phyloP scores from a whole-genome alignment of 2,329 filamentous ascomycete genomes.

The Ceratocystis variospora region DNA sequence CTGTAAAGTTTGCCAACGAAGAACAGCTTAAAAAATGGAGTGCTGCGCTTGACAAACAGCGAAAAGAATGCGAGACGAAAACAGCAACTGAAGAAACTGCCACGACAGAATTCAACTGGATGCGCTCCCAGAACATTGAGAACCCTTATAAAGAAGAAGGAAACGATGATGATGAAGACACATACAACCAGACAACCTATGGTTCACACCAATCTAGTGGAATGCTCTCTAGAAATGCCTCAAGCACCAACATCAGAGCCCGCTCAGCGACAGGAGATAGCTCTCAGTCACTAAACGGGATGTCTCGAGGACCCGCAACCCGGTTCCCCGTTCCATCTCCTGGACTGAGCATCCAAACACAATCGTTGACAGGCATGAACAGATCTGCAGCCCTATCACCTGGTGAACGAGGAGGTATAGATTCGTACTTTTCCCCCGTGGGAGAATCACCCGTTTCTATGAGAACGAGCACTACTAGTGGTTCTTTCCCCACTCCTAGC shows the following conservation, averaged over 20 bases:
- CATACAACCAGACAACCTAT: slow-evolving; percentile 20
- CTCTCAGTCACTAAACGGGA: slow-evolving; percentile 41
- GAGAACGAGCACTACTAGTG: slow-evolving; percentile 59
- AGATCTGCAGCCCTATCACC: slow-evolving; percentile 28
- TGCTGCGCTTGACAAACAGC: slow-evolving; percentile 60
- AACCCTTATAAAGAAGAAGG: slow-evolving; percentile 68
- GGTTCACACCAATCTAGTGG: slow-evolving; percentile 17
- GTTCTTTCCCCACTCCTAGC: slow-evolving; percentile 45
- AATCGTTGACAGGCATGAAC: slow-evolving; percentile 22
- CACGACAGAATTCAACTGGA: slow-evolving; percentile 68
- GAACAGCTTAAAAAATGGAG: slow-evolving; percentile 91
- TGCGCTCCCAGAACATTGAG: slow-evolving; percentile 55
- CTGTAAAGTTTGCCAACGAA: slow-evolving; percentile 85
- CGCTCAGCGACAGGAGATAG: slow-evolving; percentile 65
- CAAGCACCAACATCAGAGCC: slow-evolving; percentile 59
- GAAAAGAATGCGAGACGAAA: slow-evolving; percentile 45
- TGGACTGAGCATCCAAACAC: slow-evolving; percentile 56
- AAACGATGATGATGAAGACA: slow-evolving; percentile 47
- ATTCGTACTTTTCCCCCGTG: slow-evolving; percentile 88
- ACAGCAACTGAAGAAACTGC: slow-evolving; percentile 34
- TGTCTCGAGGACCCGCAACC: slow-evolving; percentile 49
- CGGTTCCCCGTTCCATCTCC: slow-evolving; percentile 54
- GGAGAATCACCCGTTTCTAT: slow-evolving; percentile 66
- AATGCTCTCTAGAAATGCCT: slow-evolving; percentile 49
- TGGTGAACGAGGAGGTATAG: slow-evolving; percentile 52